A percentile compares a stretch with the other conserved stretches of the same genome.
These are phyloP conservation scores for Suhomyces coccinellae DNA, from an alignment of 1,139 yeast species.

Conservation along the genomic window DNA sequence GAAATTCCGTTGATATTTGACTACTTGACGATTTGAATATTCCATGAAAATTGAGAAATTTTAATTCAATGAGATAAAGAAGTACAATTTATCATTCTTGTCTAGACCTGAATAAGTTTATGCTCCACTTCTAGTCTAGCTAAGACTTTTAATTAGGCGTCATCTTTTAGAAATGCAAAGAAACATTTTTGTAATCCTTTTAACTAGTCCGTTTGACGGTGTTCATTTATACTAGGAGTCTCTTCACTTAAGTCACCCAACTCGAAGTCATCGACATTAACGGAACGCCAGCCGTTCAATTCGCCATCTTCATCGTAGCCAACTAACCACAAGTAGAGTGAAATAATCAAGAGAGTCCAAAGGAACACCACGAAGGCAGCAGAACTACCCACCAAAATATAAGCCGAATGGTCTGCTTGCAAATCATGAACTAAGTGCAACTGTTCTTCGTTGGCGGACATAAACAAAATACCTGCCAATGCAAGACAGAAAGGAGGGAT, in stretches of 20 bases:
- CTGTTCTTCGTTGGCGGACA: slow-evolving; percentile 94
- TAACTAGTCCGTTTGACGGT: background rate
- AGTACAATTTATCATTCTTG: no score
- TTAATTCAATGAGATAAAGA: no score
- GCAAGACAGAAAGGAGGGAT: slow-evolving; percentile 79
- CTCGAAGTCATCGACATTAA: slow-evolving; percentile 35
- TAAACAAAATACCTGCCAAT: slow-evolving; percentile 76
- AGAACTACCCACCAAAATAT: slow-evolving; percentile 68
- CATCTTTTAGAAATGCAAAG: no score
- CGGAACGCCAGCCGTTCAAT: slow-evolving; percentile 6
- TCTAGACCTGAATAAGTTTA: no score
- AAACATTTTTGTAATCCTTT: no score
- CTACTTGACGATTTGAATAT: no score
- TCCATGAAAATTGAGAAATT: no score
- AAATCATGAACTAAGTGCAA: slow-evolving; percentile 65
- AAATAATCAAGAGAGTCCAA: slow-evolving; percentile 60
- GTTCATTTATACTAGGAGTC: slow-evolving; percentile 2
- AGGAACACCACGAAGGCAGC: slow-evolving; percentile 73
- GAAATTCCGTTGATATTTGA: no score
- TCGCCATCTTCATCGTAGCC: slow-evolving; percentile 47
- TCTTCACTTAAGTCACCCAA: slow-evolving; percentile 32
- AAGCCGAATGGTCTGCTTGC: slow-evolving; percentile 84
- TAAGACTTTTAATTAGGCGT: no score
- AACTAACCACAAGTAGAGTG: slow-evolving; percentile 56
- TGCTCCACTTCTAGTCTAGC: no score